Evolutionary conservation across 1,284 basidiomycete genomes (phyloP), one percentile per base, ranked within the genome.

Genomic region (Uromyces viciae-fabae): DNA sequence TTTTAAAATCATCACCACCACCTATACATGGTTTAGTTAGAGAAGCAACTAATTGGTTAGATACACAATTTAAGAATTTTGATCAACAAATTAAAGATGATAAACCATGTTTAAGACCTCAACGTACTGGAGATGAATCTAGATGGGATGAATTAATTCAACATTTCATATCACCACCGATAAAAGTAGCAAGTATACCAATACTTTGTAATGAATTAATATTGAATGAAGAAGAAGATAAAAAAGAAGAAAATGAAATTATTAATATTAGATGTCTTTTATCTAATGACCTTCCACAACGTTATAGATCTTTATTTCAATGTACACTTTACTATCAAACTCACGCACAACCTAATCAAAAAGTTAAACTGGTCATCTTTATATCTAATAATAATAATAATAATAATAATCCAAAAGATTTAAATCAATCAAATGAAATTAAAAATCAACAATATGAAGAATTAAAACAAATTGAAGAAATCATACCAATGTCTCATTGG

Each of bases 11-110:
- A 36, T 66, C 60, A 33, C 75, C 62, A 7, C 75, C 60, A 17
- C 75, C 60, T 4, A 66, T 77, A 22, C n/a, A 62, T 52, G 75
- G 62, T 40, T 49, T 68, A 49, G 75, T 68, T 22, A 38, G 52
- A 66, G 75, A 77, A 66, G 75, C 75, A 36, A 77, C 75, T 25
- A 36, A 38, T 25, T 77, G 75, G 75, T 42, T 77, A 54, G 75
- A 77, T 31, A 33, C 49, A 33, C 75, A 77, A 52, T 77, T 77
- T 36, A 54, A 75, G 58, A 75, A 64, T 33, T 56, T 52, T n/a
- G 17, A n/a, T 38, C 38, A 15, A 22, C 43, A 36, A n/a, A 40
- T 38, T 19, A 49, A 14, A 1, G 3, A 19, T 17, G 22, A 46
- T 3, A 28, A 40, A 31, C n/a, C 54, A 3, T 31, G 33, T 64